These are phyloP conservation scores for Colletotrichum lini DNA, from an alignment of 2,329 filamentous ascomycete genomes.

Conservation along the genomic window DNA sequence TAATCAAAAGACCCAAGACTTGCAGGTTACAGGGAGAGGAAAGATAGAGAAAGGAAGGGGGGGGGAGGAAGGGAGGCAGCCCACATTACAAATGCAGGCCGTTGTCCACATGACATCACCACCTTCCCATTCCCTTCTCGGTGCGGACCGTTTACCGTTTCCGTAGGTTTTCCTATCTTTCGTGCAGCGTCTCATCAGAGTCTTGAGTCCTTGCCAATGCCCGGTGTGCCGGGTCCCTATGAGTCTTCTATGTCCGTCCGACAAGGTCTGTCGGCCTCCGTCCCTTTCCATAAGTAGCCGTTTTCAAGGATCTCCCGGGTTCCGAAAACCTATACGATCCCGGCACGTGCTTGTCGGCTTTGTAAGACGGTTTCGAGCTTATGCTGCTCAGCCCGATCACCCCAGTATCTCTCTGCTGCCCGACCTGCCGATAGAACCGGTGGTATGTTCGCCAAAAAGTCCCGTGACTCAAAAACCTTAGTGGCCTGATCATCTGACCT, in stretches of 20 bases:
- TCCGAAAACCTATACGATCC: not conserved
- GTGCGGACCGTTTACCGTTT: conserved; percentile 19
- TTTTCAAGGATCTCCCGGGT: not conserved
- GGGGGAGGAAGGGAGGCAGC: not conserved
- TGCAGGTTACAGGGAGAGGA: too few relatives aligned
- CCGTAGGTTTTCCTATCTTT: not conserved
- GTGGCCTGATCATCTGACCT: conserved; percentile 19
- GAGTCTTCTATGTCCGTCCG: conserved; percentile 6
- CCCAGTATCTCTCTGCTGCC: conserved; percentile 13
- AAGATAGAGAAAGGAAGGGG: too few relatives aligned
- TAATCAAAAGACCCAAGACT: too few relatives aligned
- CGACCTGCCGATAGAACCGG: conserved; percentile 13
- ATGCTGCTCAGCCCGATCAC: too few relatives aligned
- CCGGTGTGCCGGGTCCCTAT: too few relatives aligned
- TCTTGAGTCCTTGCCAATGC: too few relatives aligned
- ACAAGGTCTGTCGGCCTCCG: not conserved
- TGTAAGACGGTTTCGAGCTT: too few relatives aligned
- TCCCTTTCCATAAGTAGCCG: not conserved
- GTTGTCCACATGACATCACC: conserved; percentile 5
- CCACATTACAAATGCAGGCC: not conserved
- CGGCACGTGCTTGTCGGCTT: conserved; percentile 3
- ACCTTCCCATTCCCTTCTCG: conserved; percentile 1
- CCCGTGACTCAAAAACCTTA: conserved; percentile 6
- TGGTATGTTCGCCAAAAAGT: not conserved
- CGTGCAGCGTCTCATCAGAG: too few relatives aligned